phyloP scores from a whole-genome alignment of 805 yeast genomes.

The Yamadazyma insecticola region DNA sequence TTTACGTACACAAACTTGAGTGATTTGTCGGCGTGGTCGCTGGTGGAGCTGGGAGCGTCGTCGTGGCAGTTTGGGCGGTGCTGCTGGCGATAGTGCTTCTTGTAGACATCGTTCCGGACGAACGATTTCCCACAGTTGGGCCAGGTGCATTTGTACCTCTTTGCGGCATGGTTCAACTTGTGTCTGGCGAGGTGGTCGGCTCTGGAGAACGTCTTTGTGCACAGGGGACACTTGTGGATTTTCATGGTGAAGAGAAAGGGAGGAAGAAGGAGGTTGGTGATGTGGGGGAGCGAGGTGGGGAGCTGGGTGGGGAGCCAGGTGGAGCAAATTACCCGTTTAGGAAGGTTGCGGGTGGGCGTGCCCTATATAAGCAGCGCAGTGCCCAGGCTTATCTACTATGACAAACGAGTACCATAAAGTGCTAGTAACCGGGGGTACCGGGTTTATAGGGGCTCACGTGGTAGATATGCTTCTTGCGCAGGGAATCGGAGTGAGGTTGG shows the following conservation, averaged over 20 bases:
- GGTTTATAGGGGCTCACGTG: conserved; percentile 16
- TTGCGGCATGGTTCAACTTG: conserved; percentile 7
- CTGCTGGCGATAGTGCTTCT: conserved; percentile 9
- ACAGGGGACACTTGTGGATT: background rate
- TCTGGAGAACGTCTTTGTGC: conserved; percentile 9
- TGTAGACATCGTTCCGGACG: conserved; percentile 10
- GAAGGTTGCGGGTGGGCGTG: conserved; percentile 3
- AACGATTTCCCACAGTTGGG: conserved; percentile 12
- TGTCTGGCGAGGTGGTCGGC: conserved; percentile 12
- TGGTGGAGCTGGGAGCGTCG: background rate
- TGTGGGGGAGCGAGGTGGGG: conserved; percentile 1
- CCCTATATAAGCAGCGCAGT: conserved; percentile 3
- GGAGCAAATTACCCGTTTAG: conserved; percentile 2
- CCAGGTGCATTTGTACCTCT: conserved; percentile 6
- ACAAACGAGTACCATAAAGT: too few species aligned
- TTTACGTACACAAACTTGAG: conserved; percentile 5
- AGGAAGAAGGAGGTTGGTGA: background rate
- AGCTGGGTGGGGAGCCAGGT: conserved; percentile 2
- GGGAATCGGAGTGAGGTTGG: conserved; percentile 9
- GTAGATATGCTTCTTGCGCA: conserved; percentile 11
- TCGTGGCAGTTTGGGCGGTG: too few species aligned
- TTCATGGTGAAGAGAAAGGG: background rate
- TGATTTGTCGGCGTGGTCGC: conserved; percentile 2
- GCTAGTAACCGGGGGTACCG: conserved; percentile 16
- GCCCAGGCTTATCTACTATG: too few species aligned